A percentile compares a stretch with the other conserved stretches of the same genome.
Conservation (phyloP, 73 alveolate species). For the Uronychia binucleata region DNA sequence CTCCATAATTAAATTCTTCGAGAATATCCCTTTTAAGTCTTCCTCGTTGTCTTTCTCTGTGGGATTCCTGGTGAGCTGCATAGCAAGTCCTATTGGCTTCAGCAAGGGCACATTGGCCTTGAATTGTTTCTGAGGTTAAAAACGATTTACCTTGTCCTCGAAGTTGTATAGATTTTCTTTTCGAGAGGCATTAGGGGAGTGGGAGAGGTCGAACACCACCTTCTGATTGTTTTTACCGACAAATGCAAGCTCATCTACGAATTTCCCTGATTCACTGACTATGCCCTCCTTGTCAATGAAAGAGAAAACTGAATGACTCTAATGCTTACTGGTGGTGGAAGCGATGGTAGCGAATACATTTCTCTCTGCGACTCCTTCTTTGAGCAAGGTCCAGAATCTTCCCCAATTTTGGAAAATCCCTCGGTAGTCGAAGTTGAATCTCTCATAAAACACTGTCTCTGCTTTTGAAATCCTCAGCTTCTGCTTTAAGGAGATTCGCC, state of each 20-base stretch:
- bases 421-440: constrained; percentile 36
- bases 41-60: constrained; percentile 14
- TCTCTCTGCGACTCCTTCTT: constrained; percentile 22
- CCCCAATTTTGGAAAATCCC: constrained; percentile 31
- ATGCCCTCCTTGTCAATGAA: constrained; percentile 60
- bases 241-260: constrained; percentile 48
- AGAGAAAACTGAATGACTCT: constrained; percentile 9
- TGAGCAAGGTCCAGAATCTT: constrained; percentile 22
- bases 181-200: constrained; percentile 13
- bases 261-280: constrained; percentile 39
- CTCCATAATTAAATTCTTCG: neutral
- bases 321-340: constrained; percentile 14
- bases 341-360: constrained; percentile 38
- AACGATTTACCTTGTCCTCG: constrained; percentile 21
- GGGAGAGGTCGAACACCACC: constrained; percentile 45
- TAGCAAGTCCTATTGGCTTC: constrained; percentile 37
- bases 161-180: constrained; percentile 41
- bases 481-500: neutral
- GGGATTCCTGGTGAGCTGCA: constrained; percentile 40
- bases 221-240: constrained; percentile 20
- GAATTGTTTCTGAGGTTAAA: too few species aligned
- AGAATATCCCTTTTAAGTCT: constrained; percentile 27
- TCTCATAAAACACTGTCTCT: constrained; percentile 40
- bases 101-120: constrained; percentile 7
- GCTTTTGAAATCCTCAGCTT: neutral